phyloP scores from a whole-genome alignment of 805 yeast genomes.

The Candida loeiensis region DNA sequence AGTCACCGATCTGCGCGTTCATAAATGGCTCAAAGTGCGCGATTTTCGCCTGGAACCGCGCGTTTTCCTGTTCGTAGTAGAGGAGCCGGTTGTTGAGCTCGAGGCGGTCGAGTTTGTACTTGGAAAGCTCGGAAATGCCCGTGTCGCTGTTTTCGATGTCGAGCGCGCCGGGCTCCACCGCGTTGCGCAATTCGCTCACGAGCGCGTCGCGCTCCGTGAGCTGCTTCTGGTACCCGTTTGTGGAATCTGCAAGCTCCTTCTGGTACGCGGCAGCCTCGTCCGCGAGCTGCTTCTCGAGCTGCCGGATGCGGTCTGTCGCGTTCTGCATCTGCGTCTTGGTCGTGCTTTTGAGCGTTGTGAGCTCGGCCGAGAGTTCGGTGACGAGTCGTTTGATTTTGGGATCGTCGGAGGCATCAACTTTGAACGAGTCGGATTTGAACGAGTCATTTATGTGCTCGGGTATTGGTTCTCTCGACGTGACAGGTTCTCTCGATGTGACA shows the following conservation, averaged over 20 bases:
- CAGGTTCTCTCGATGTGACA: too few species aligned
- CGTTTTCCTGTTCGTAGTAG: conserved; percentile 46
- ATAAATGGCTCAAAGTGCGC: conserved; percentile 50
- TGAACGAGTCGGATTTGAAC: not conserved
- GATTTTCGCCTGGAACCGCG: conserved; percentile 37
- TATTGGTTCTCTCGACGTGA: too few species aligned
- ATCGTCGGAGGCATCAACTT: not conserved
- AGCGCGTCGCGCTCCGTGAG: conserved; percentile 29
- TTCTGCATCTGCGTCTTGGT: conserved; percentile 48
- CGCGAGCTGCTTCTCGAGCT: conserved; percentile 37
- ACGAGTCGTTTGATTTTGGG: conserved; percentile 27
- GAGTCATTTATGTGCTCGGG: too few species aligned
- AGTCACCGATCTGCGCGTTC: conserved; percentile 49
- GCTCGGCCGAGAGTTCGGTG: conserved; percentile 30
- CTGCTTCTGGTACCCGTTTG: conserved; percentile 16
- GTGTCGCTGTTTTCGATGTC: conserved; percentile 14
- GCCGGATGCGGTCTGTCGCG: conserved; percentile 53
- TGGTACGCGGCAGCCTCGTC: conserved; percentile 16
- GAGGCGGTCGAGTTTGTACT: conserved; percentile 41
- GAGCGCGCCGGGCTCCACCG: conserved; percentile 24
- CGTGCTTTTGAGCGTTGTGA: conserved; percentile 27
- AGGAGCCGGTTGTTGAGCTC: conserved; percentile 43
- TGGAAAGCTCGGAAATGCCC: conserved; percentile 28
- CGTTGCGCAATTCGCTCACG: conserved; percentile 28
- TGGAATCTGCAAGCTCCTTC: conserved; percentile 21